Evolutionary conservation across 2,329 filamentous ascomycete genomes (phyloP).

Genomic region (Monosporascus sp.): DNA sequence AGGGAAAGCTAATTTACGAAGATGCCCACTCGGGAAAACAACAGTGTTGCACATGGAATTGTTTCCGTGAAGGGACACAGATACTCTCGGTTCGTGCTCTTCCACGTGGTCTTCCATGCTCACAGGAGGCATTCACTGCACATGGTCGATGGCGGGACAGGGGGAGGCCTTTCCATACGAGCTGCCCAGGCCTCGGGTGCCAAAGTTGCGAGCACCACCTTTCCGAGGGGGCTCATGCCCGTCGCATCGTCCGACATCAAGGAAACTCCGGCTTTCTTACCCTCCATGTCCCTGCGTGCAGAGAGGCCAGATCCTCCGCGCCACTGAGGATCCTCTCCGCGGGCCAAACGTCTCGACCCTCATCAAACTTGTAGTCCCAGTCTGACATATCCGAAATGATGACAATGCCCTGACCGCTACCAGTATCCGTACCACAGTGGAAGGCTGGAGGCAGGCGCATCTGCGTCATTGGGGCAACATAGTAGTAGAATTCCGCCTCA

Average conservation of each 20-base stretch:
- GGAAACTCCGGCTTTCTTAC: not conserved
- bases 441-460: conserved; percentile 1
- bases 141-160: too few species aligned
- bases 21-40: conserved; percentile 12
- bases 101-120: too few species aligned
- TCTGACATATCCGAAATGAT: conserved; percentile 8
- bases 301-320: conserved; percentile 23
- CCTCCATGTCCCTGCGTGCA: conserved; percentile 16
- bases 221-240: not conserved
- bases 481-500: conserved; percentile 9
- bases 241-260: conserved; percentile 8
- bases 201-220: too few species aligned
- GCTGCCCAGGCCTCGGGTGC: conserved; percentile 13
- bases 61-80: conserved; percentile 26
- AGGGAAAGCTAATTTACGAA: too few species aligned
- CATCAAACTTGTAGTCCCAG: conserved; percentile 6
- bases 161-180: not conserved
- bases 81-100: conserved; percentile 19
- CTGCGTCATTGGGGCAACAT: conserved; percentile 2
- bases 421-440: not conserved
- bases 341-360: conserved; percentile 6
- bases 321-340: conserved; percentile 10
- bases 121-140: too few species aligned
- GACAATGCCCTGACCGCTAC: conserved; percentile 6
- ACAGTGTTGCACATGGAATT: conserved; percentile 25